Evolutionary conservation across 2,329 filamentous ascomycete species (phyloP).

Genomic region (Hirsutella rhossiliensis): DNA sequence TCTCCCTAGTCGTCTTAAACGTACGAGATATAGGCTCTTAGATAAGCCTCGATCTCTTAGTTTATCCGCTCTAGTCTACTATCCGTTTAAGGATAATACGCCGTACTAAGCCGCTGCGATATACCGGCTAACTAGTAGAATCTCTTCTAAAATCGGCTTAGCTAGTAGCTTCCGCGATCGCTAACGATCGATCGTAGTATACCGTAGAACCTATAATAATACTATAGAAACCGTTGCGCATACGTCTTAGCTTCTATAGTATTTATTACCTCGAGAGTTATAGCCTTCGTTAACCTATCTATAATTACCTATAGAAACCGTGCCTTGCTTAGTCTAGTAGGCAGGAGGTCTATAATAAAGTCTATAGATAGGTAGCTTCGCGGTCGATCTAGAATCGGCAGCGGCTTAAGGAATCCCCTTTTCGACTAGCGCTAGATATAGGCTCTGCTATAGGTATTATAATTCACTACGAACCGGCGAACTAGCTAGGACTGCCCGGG

Average conservation of each 20-base stretch:
- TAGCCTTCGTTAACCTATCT: not conserved
- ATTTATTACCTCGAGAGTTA: not conserved
- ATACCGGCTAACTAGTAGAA: not conserved
- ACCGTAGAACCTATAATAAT: not conserved
- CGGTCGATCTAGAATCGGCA: not conserved
- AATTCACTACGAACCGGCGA: too few species aligned
- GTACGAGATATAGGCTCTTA: not conserved
- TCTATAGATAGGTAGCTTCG: not conserved
- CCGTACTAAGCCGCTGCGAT: not conserved
- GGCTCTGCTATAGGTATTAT: too few species aligned
- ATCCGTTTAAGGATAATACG: not conserved
- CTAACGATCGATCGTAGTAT: not conserved
- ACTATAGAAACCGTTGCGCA: not conserved
- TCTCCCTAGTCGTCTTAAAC: not conserved
- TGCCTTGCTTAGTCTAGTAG: not conserved
- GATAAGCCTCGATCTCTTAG: not conserved
- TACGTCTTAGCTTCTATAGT: not conserved
- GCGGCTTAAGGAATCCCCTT: not conserved
- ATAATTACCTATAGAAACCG: not conserved
- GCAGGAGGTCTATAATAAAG: not conserved
- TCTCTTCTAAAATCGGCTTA: not conserved
- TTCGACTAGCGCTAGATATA: too few species aligned
- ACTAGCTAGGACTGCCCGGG: too few species aligned
- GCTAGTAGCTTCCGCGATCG: not conserved
- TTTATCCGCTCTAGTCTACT: not conserved